A percentile compares a stretch with the other conserved stretches of the same genome.
phyloP scores from a whole-genome alignment of 768 basidiomycete species.

The Collybiopsis confluens region DNA sequence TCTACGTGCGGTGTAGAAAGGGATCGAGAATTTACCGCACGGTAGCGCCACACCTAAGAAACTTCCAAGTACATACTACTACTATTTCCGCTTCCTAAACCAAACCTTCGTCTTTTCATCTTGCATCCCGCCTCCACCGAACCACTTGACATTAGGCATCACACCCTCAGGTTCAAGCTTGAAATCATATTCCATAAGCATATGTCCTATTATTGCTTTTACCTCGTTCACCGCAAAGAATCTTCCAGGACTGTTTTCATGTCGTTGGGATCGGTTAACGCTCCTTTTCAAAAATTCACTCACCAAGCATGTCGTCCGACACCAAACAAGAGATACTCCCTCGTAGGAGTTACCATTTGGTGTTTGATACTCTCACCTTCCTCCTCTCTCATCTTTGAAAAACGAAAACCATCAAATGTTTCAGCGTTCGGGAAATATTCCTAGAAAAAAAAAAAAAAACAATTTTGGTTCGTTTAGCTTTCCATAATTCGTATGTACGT shows the following conservation, averaged over 20 bases:
- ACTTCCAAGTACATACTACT: no score
- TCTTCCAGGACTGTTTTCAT: constrained; percentile 15
- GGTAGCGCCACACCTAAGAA: no score
- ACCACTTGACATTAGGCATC: constrained; percentile 30
- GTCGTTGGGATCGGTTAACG: background rate
- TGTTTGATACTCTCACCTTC: background rate
- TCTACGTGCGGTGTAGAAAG: no score
- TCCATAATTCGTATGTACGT: no score
- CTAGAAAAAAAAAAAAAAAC: no score
- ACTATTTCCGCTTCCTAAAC: no score
- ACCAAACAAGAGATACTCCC: constrained; percentile 1
- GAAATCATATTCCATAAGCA: constrained; percentile 27
- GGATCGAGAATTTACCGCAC: no score
- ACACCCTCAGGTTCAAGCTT: constrained; percentile 27
- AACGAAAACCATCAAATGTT: constrained; percentile 11
- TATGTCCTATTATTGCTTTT: constrained; percentile 25
- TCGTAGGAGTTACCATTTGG: background rate
- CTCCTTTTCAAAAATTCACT: background rate
- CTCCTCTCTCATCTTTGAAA: constrained; percentile 6
- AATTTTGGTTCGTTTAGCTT: no score
- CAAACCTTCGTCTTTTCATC: no score
- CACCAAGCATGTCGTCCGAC: constrained; percentile 9
- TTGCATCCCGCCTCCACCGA: no score
- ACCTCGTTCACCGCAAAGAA: constrained; percentile 26
- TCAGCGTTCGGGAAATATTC: background rate